Percentiles rank a stretch among this genome's conserved stretches.
phyloP scores from a whole-genome alignment of 768 basidiomycete genomes.

The Phanerodontia chrysosporium region DNA sequence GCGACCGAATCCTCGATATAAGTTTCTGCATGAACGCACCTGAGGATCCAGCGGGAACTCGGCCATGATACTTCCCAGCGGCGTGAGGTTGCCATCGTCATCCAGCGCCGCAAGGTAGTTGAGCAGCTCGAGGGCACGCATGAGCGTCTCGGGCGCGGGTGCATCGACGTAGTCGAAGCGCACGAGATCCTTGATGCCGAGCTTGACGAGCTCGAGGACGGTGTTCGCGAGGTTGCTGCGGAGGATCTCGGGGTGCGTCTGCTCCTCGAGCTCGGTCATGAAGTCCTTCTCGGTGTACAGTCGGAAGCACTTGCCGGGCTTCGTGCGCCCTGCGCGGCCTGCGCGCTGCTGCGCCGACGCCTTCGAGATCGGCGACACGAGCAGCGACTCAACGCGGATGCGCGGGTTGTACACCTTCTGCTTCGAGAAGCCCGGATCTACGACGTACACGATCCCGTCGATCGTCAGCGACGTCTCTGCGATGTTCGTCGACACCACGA shows the following conservation, averaged over 20 bases:
- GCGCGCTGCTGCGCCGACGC: conserved; percentile 95
- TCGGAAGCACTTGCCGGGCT: conserved; percentile 96
- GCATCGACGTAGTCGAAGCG: conserved; percentile 27
- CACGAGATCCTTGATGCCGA: conserved; percentile 66
- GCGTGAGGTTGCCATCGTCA: conserved; percentile 88
- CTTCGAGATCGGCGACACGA: conserved; percentile 95
- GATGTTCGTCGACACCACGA: conserved; percentile 94
- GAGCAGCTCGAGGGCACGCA: conserved; percentile 92
- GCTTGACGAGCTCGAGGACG: conserved; percentile 89
- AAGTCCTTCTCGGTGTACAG: conserved; percentile 97
- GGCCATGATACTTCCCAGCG: conserved; percentile 88
- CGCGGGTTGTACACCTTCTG: conserved; percentile 98
- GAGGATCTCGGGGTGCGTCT: conserved; percentile 95
- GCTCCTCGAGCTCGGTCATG: conserved; percentile 92
- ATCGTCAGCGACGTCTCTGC: conserved; percentile 98
- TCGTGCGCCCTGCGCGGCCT: conserved; percentile 92
- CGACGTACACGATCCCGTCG: conserved; percentile 99
- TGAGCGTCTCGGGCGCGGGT: conserved; percentile 63
- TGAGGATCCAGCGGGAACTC: conserved; percentile 99
- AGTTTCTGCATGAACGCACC: conserved; percentile 36
- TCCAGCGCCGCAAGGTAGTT: conserved; percentile 92
- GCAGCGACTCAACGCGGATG: conserved; percentile 89
- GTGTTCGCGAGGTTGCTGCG: conserved; percentile 91
- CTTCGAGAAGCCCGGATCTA: conserved; percentile 96
- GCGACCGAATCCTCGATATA: background rate